These are phyloP conservation scores for Gaeumannomyces tritici DNA, from an alignment of 2,329 filamentous ascomycete genomes.

Conservation along the genomic window DNA sequence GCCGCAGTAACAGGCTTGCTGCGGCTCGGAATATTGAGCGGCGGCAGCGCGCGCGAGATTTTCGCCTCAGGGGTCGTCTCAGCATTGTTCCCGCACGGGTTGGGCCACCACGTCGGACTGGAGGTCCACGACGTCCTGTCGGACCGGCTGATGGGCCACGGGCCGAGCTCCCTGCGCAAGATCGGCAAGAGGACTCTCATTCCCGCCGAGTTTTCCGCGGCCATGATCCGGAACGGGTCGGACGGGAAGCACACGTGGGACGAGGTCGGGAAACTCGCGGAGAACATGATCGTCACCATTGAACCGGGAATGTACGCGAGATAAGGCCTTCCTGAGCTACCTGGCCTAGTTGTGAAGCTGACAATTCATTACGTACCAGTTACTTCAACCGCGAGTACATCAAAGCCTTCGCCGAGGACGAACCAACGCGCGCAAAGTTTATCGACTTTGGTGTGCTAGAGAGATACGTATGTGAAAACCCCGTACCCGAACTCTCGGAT, in stretches of 20 bases:
- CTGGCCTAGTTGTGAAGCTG: too few relatives aligned
- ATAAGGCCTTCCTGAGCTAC: neutral
- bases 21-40: constrained; percentile 60
- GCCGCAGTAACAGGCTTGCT: constrained; percentile 65
- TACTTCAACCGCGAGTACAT: constrained; percentile 71
- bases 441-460: constrained; percentile 58
- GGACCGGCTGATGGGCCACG: constrained; percentile 21
- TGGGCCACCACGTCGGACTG: constrained; percentile 56
- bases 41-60: constrained; percentile 46
- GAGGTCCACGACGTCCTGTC: constrained; percentile 53
- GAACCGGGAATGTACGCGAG: constrained; percentile 59
- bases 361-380: constrained; percentile 23
- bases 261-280: constrained; percentile 26
- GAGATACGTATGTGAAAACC: constrained; percentile 33
- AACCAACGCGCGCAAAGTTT: constrained; percentile 47
- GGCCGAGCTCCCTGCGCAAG: constrained; percentile 3
- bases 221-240: constrained; percentile 19
- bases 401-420: constrained; percentile 55
- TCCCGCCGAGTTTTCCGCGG: constrained; percentile 7
- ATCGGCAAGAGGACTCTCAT: constrained; percentile 26
- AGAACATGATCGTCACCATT: constrained; percentile 65
- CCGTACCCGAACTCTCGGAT: too few relatives aligned
- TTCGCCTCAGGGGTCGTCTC: constrained; percentile 40
- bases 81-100: constrained; percentile 58
- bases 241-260: constrained; percentile 13